phyloP scores from a whole-genome alignment of 139 green algal species.

The Chlorella ohadii region DNA sequence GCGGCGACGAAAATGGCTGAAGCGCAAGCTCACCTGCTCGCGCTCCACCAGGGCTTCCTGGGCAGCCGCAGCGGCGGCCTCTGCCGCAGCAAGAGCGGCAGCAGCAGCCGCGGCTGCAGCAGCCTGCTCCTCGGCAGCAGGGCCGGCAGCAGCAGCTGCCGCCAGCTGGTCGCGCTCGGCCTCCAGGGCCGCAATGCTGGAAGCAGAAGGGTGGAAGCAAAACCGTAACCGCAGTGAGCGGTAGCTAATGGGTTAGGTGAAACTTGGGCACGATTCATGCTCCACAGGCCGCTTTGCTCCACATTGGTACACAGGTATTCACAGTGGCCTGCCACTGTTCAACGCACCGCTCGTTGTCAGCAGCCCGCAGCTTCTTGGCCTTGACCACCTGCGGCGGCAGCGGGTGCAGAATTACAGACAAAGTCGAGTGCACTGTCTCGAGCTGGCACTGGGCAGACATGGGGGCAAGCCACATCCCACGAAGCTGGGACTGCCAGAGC shows the following conservation, averaged over 20 bases:
- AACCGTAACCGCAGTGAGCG: no score
- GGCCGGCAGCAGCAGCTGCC: not conserved
- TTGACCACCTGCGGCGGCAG: slow-evolving; percentile 24
- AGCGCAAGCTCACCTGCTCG: not conserved
- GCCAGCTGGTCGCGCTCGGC: slow-evolving; percentile 1
- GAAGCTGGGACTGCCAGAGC: no score
- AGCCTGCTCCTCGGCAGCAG: not conserved
- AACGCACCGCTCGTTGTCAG: slow-evolving; percentile 22
- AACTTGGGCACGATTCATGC: no score
- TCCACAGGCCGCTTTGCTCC: no score
- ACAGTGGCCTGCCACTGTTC: no score
- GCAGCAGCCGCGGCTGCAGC: slow-evolving; percentile 11
- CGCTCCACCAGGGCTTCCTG: not conserved
- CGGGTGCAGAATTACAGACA: no score
- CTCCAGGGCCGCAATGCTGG: slow-evolving; percentile 32
- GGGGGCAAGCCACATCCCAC: no score
- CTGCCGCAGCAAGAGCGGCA: slow-evolving; percentile 3
- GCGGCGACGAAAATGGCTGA: no score
- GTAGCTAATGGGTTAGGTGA: no score
- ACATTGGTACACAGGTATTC: no score
- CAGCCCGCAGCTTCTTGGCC: slow-evolving; percentile 37
- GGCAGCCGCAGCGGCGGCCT: not conserved
- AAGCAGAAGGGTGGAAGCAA: not conserved
- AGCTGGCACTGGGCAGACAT: no score
- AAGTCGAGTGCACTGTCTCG: no score